Base-by-base conservation (phyloP, 2,329 filamentous ascomycete genomes). In the Bipolaris sorokiniana region DNA sequence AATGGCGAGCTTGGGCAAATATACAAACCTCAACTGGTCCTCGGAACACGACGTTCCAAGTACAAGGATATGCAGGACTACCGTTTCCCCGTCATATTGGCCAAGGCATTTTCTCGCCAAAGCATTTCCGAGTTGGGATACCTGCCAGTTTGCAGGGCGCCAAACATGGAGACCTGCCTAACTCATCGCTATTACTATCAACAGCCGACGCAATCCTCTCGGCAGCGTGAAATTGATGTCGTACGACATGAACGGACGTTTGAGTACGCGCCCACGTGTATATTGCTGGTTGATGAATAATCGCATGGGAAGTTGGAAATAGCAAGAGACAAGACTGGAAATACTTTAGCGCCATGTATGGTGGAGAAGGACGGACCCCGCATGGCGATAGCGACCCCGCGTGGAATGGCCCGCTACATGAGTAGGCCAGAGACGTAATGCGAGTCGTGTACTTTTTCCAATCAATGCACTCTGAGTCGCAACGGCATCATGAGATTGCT, bases 71-170 rank as follows among this genome's bases (percentile, higher is more conserved):
- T 51, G 51, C 58, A 64, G 56, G 18, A 44, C 51, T 38, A 49
- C 48, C 41, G 38, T 23, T 50, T 50, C 36, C 45, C 42, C 50
- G 51, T 55, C 26, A 5, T 22, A 15, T 9, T 31, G n/a, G 31
- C 46, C n/a, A 61, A 64, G 67, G 66, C 55, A 61, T 44, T 33
- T 28, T 54, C 56, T 66, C 61, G 69, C 68, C 61, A 70, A 68
- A 69, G 48, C 54, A 64, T 67, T 61, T 61, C 69, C 67, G 68
- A 59, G 31, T 58, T 56, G 49, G 58, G 59, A 54, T 71, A 64
- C 16, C 13, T 71, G 69, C 66, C 64, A 63, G 66, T 59, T 60
- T 59, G 44, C 54, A 23, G 31, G 16, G 13, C 54, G 57, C 49
- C n/a, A 18, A 22, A 28, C 26, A 10, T 28, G 7, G 57, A 58